Percentiles rank a stretch among this genome's conserved stretches.
Evolutionary conservation across 1,284 basidiomycete species (phyloP).

Genomic region (Pseudozyma sp.): DNA sequence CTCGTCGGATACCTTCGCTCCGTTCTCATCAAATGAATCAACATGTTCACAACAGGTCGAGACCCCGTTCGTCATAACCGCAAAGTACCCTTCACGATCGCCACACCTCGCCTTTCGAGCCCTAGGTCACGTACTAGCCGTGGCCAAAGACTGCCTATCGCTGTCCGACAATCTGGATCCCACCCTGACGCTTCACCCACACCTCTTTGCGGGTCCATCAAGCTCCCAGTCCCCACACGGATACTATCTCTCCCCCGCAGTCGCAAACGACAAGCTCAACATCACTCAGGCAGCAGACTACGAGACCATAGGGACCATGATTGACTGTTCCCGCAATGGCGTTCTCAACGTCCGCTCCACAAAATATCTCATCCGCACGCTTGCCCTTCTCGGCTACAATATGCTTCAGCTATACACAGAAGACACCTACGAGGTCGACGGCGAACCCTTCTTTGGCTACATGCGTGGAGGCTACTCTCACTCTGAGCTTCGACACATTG

Average conservation of each 20-base stretch:
- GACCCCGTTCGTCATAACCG: constrained; percentile 12
- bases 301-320: constrained; percentile 68
- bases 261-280: constrained; percentile 31
- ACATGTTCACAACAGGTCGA: not conserved
- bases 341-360: constrained; percentile 64
- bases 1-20: constrained; percentile 31
- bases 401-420: constrained; percentile 67
- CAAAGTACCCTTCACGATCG: constrained; percentile 21
- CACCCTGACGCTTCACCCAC: constrained; percentile 12
- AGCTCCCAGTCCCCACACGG: not conserved
- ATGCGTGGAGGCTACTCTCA: constrained; percentile 62
- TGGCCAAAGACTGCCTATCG: constrained; percentile 25
- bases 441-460: constrained; percentile 70
- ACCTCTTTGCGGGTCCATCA: constrained; percentile 19
- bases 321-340: constrained; percentile 70
- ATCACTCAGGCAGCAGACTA: constrained; percentile 41
- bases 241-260: constrained; percentile 19
- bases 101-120: constrained; percentile 50
- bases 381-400: constrained; percentile 68
- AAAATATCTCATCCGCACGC: constrained; percentile 62
- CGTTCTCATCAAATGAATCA: not conserved
- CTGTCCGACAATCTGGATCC: not conserved
- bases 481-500: constrained; percentile 66
- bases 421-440: constrained; percentile 68
- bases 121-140: constrained; percentile 52